A percentile compares a stretch with the other conserved stretches of the same genome.
phyloP scores from a whole-genome alignment of 2,329 filamentous ascomycete species.

The Kalmusia sp. region DNA sequence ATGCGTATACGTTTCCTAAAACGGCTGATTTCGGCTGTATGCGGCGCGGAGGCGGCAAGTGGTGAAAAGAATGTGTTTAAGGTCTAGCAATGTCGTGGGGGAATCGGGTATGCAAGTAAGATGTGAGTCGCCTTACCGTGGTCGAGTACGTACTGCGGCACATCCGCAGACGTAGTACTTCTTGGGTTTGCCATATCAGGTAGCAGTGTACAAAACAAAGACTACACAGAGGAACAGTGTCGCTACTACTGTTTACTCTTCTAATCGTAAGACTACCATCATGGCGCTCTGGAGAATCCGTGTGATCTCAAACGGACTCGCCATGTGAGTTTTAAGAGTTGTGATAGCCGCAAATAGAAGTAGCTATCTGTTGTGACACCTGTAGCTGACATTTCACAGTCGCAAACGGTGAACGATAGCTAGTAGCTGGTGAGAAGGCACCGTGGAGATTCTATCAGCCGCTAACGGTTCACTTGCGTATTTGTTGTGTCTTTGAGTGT shows the following conservation, averaged over 20 bases:
- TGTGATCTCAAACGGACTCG: neutral
- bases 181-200: neutral
- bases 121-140: slow-evolving; percentile 26
- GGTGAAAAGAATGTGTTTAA: neutral
- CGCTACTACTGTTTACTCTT: too few relatives aligned
- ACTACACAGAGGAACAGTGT: too few relatives aligned
- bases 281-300: neutral
- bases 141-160: slow-evolving; percentile 33
- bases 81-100: neutral
- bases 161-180: slow-evolving; percentile 8
- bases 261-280: neutral
- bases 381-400: neutral
- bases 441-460: neutral
- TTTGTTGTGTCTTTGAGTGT: neutral
- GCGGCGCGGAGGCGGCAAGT: neutral
- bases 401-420: neutral
- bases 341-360: neutral
- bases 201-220: neutral
- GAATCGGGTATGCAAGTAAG: neutral
- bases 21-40: neutral
- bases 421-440: neutral
- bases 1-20: neutral
- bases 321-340: neutral
- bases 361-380: neutral
- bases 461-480: neutral